Conservation (phyloP, 169 alveolate species). For the Plasmodium fragile region DNA sequence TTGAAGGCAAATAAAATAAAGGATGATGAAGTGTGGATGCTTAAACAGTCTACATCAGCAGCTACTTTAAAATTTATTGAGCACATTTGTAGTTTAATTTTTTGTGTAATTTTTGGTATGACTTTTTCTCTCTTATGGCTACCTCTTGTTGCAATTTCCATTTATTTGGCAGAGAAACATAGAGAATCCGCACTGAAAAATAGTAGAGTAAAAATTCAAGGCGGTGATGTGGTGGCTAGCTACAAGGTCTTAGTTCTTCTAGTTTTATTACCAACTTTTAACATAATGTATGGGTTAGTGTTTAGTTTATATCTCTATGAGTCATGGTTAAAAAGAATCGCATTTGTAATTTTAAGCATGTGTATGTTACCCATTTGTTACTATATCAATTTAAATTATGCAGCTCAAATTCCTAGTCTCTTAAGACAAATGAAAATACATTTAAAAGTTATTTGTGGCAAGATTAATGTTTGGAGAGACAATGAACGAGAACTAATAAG, state of each 20-base stretch:
- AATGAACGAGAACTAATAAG: constrained; percentile 90
- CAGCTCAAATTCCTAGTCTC: constrained; percentile 82
- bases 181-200: constrained; percentile 85
- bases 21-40: constrained; percentile 92
- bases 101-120: constrained; percentile 85
- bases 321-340: constrained; percentile 77
- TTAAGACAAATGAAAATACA: constrained; percentile 83
- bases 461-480: constrained; percentile 90
- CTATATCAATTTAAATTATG: constrained; percentile 85
- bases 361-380: constrained; percentile 80
- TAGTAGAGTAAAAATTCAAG: constrained; percentile 90
- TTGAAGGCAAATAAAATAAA: constrained; percentile 85
- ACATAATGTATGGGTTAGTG: constrained; percentile 86
- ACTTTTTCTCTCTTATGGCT: constrained; percentile 92
- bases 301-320: constrained; percentile 81
- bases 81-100: constrained; percentile 79
- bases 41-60: constrained; percentile 91
- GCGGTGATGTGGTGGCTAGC: constrained; percentile 92
- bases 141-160: constrained; percentile 89
- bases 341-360: constrained; percentile 74
- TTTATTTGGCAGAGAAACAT: constrained; percentile 90
- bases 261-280: constrained; percentile 90
- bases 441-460: constrained; percentile 83
- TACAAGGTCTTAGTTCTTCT: constrained; percentile 91
- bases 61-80: constrained; percentile 87